These are phyloP conservation scores for Pogostemon cablin DNA, from an alignment of 257 asterid genomes.

Conservation along the genomic window DNA sequence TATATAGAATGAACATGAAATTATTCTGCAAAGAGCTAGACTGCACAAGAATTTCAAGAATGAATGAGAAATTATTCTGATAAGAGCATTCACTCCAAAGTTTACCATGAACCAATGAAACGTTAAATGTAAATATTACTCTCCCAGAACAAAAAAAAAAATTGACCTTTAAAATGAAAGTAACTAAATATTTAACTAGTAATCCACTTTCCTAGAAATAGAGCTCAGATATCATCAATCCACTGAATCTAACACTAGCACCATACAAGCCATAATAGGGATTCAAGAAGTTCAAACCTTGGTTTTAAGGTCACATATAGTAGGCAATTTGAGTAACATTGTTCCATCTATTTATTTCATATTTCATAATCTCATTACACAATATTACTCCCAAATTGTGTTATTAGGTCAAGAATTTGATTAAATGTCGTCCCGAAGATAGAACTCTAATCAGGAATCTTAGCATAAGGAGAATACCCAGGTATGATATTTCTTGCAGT, in stretches of 20 bases:
- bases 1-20: not conserved
- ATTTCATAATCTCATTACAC: constrained; percentile 18
- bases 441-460: constrained; percentile 54
- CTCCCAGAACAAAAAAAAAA: not conserved
- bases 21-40: not conserved
- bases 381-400: not conserved
- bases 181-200: not conserved
- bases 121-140: not conserved
- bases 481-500: constrained; percentile 41
- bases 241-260: not conserved
- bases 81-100: not conserved
- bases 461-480: constrained; percentile 67
- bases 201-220: not conserved
- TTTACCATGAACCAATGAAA: not conserved
- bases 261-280: not conserved
- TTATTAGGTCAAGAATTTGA: constrained; percentile 68
- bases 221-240: not conserved
- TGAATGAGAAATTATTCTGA: not conserved
- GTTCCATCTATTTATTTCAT: not conserved
- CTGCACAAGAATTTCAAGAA: not conserved
- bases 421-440: constrained; percentile 55
- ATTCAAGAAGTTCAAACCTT: not conserved
- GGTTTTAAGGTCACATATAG: not conserved
- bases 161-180: not conserved
- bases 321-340: not conserved